Conservation (phyloP, 2,329 filamentous ascomycete species). For the Aspergillus japonicus region DNA sequence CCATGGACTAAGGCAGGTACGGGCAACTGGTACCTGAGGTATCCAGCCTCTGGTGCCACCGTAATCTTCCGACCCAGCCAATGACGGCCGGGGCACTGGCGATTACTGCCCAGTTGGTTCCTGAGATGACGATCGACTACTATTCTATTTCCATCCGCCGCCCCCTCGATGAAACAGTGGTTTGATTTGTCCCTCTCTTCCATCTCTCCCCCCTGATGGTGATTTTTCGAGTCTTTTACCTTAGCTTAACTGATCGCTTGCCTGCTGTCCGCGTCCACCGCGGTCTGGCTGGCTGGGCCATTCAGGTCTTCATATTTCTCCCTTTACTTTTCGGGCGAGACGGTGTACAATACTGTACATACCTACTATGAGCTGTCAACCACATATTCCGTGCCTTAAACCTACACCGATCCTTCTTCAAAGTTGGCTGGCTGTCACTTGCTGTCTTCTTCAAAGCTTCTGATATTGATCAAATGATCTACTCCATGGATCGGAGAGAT, state of each 20-base stretch:
- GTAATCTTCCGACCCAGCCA: constrained; percentile 5
- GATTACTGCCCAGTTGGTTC: constrained; percentile 4
- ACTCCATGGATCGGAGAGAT: background rate
- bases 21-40: constrained; percentile 2
- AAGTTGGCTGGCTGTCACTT: background rate
- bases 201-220: background rate
- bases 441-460: background rate
- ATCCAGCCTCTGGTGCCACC: background rate
- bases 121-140: constrained; percentile 18
- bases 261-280: background rate
- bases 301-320: background rate
- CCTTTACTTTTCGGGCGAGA: background rate
- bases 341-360: background rate
- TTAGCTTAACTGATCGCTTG: background rate
- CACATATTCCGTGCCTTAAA: background rate
- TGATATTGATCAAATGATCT: background rate
- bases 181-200: constrained; percentile 14
- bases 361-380: background rate
- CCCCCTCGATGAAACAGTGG: constrained; percentile 18
- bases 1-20: background rate
- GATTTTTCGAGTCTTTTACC: no score
- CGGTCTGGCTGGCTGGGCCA: constrained; percentile 1
- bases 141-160: constrained; percentile 1
- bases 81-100: constrained; percentile 3
- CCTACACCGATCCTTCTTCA: background rate